Conservation (phyloP, 768 basidiomycete species). For the Leucosporidium scottii region DNA sequence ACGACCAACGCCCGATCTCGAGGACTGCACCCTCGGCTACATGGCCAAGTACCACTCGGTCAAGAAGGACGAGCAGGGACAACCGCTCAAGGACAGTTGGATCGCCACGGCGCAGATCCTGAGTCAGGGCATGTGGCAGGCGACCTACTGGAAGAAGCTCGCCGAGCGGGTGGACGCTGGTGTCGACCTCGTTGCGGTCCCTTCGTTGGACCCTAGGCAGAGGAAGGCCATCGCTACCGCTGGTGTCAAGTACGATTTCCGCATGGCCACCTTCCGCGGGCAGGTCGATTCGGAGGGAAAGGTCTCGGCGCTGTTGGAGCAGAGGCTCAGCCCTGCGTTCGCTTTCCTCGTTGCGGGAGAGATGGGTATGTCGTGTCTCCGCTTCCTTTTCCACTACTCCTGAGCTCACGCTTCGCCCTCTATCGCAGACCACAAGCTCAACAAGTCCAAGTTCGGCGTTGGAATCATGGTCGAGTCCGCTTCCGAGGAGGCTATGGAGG, state of each 20-base stretch:
- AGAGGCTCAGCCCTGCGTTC: slow-evolving; percentile 90
- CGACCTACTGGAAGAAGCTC: slow-evolving; percentile 94
- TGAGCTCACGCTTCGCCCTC: not conserved
- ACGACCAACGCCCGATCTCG: slow-evolving; percentile 54
- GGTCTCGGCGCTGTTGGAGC: slow-evolving; percentile 88
- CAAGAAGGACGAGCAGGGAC: slow-evolving; percentile 24
- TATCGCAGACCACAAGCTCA: not conserved
- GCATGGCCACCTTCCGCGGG: slow-evolving; percentile 86
- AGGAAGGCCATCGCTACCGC: slow-evolving; percentile 88
- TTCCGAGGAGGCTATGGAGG: slow-evolving; percentile 27
- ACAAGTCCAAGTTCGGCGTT: slow-evolving; percentile 29
- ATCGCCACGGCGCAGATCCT: slow-evolving; percentile 42
- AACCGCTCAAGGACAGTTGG: slow-evolving; percentile 27
- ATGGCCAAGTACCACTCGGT: slow-evolving; percentile 63
- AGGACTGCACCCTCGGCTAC: slow-evolving; percentile 54
- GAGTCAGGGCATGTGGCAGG: slow-evolving; percentile 61
- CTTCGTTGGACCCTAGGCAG: slow-evolving; percentile 57
- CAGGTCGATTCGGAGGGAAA: slow-evolving; percentile 93
- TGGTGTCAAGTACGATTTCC: slow-evolving; percentile 93
- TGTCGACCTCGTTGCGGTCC: slow-evolving; percentile 78
- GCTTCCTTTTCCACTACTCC: no score
- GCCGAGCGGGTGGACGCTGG: slow-evolving; percentile 96
- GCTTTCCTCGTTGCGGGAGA: slow-evolving; percentile 91
- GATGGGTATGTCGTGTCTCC: slow-evolving; percentile 49
- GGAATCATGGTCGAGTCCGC: slow-evolving; percentile 24